Percentiles rank a stretch among this genome's conserved stretches.
Evolutionary conservation across 2,329 filamentous ascomycete genomes (phyloP).

Genomic region (Xylaria sp.): DNA sequence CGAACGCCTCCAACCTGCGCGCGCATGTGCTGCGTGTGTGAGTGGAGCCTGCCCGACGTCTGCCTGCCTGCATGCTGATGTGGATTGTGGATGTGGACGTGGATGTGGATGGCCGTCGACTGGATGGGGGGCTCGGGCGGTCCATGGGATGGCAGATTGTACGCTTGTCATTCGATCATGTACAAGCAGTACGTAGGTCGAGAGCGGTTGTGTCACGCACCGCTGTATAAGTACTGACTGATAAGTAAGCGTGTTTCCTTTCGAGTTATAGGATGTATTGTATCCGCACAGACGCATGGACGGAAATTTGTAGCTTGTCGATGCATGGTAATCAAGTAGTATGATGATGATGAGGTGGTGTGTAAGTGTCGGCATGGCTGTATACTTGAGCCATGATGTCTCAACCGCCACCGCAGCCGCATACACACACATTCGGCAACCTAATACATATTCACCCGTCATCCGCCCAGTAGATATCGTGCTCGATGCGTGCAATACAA

Average conservation of each 20-base stretch:
- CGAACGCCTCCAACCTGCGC: constrained; percentile 37
- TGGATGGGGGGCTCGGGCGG: constrained; percentile 5
- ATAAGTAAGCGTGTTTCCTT: constrained; percentile 10
- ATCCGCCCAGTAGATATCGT: constrained; percentile 7
- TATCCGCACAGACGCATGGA: constrained; percentile 15
- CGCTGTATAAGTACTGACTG: constrained; percentile 2
- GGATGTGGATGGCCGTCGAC: constrained; percentile 35
- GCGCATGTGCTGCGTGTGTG: constrained; percentile 30
- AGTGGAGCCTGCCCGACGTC: constrained; percentile 36
- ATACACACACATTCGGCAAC: background rate
- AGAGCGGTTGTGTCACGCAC: constrained; percentile 29
- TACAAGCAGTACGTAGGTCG: constrained; percentile 10
- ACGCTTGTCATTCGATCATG: constrained; percentile 33
- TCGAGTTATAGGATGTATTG: constrained; percentile 4
- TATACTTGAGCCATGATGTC: background rate
- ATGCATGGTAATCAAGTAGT: background rate
- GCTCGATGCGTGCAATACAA: constrained; percentile 23
- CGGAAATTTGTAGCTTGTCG: constrained; percentile 5
- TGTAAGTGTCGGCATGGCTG: background rate
- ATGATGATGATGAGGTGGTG: background rate
- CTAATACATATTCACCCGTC: constrained; percentile 13
- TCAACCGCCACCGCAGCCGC: constrained; percentile 12
- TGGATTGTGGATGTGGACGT: constrained; percentile 28
- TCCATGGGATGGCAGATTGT: constrained; percentile 23
- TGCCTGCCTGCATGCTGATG: constrained; percentile 35